phyloP scores from a whole-genome alignment of 192 early-diverging fungal genomes.

The Gonapodya sp. region DNA sequence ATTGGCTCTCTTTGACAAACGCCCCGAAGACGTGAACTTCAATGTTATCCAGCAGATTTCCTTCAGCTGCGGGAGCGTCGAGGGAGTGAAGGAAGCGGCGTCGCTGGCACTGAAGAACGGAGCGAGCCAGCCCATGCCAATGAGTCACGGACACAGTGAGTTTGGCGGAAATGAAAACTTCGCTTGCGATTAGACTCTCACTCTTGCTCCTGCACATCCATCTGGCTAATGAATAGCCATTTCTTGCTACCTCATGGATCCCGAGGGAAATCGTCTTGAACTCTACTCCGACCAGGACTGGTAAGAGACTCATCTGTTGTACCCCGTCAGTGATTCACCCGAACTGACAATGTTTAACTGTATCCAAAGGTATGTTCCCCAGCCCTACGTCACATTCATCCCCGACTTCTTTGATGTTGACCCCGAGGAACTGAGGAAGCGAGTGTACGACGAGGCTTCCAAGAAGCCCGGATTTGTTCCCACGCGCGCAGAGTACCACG shows the following conservation, averaged over 20 bases:
- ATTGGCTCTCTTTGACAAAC: neutral
- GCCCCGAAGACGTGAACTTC: neutral
- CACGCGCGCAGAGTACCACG: neutral
- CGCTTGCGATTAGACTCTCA: too few species aligned
- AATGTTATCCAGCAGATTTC: neutral
- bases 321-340: too few species aligned
- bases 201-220: too few species aligned
- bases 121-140: neutral
- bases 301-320: too few species aligned
- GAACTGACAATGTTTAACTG: too few species aligned
- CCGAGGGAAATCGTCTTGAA: neutral
- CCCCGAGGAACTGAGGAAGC: neutral
- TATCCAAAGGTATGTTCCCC: neutral
- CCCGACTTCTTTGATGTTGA: neutral
- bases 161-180: neutral
- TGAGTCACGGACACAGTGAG: neutral
- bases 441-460: neutral
- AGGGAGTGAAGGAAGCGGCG: neutral
- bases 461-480: neutral
- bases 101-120: neutral
- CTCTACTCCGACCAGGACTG: neutral
- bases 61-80: neutral
- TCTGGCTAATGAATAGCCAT: too few species aligned
- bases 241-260: neutral
- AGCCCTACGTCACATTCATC: neutral